These are phyloP conservation scores for Linanthus parryae DNA, from an alignment of 148 eudicot genomes.

Conservation along the genomic window DNA sequence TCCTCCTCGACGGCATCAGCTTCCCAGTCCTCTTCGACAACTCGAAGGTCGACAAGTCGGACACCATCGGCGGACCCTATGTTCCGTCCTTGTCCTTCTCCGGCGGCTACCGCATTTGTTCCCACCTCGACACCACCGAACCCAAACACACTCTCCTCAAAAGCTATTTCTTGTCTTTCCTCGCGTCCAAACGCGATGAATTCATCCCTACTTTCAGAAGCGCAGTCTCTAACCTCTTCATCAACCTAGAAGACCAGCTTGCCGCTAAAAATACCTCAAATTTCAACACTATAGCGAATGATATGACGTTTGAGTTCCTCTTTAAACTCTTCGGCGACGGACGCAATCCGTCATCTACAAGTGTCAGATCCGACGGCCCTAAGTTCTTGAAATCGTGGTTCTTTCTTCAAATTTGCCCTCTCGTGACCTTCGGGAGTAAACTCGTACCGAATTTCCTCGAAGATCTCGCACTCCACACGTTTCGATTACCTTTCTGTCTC, in stretches of 20 bases:
- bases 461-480: constrained; percentile 38
- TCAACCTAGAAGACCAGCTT: constrained; percentile 41
- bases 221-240: constrained; percentile 36
- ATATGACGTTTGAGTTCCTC: too few species aligned
- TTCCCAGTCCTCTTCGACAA: constrained; percentile 65
- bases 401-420: constrained; percentile 46
- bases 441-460: constrained; percentile 43
- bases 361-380: constrained; percentile 46
- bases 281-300: too few species aligned
- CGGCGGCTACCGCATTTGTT: constrained; percentile 64
- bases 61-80: constrained; percentile 66
- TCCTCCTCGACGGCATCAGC: constrained; percentile 56
- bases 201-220: constrained; percentile 58
- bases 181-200: constrained; percentile 31
- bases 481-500: constrained; percentile 37
- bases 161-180: constrained; percentile 33
- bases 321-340: too few species aligned
- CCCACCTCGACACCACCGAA: constrained; percentile 76
- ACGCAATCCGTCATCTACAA: constrained; percentile 32
- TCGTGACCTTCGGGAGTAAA: constrained; percentile 56
- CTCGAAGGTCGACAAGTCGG: constrained; percentile 64
- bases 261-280: constrained; percentile 35
- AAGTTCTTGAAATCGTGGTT: constrained; percentile 48
- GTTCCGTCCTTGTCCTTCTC: constrained; percentile 69
- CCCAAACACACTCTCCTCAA: constrained; percentile 63